Conservation (phyloP, 129 eudicot genomes). For the Pittosporum tobira region DNA sequence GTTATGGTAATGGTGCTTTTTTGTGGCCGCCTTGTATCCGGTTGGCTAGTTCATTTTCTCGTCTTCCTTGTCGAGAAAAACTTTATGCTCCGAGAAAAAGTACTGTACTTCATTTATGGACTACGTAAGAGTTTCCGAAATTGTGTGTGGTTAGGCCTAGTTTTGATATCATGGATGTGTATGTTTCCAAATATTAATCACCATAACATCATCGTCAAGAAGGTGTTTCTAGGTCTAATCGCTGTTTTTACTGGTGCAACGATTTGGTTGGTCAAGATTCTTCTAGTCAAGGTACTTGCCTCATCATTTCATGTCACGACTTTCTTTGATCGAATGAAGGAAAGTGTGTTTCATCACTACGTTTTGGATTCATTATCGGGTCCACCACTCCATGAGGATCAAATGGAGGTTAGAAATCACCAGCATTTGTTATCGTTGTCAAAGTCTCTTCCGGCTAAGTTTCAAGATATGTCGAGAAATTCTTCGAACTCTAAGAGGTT, state of each 20-base stretch:
- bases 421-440: conserved; percentile 14
- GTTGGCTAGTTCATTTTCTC: conserved; percentile 21
- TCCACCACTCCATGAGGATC: conserved; percentile 31
- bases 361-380: conserved; percentile 33
- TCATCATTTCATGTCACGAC: conserved; percentile 46
- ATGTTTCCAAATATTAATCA: conserved; percentile 26
- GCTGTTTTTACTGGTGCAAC: conserved; percentile 28
- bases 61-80: conserved; percentile 35
- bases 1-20: conserved; percentile 29
- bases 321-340: conserved; percentile 40
- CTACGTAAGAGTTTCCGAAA: conserved; percentile 27
- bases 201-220: conserved; percentile 16
- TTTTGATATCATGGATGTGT: conserved; percentile 29
- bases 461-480: conserved; percentile 14
- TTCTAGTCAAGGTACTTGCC: conserved; percentile 31
- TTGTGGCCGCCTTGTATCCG: conserved; percentile 33
- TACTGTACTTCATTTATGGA: conserved; percentile 42
- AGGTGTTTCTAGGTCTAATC: conserved; percentile 15
- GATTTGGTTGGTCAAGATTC: conserved; percentile 33
- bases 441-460: conserved; percentile 24
- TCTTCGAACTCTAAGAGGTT: conserved; percentile 13
- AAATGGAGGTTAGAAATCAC: conserved; percentile 13
- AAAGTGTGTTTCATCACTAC: conserved; percentile 32
- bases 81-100: conserved; percentile 33
- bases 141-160: conserved; percentile 38